Percentiles rank a stretch among this genome's conserved stretches.
Conservation (phyloP, 2,329 filamentous ascomycete genomes). For the Cercospora janseana region DNA sequence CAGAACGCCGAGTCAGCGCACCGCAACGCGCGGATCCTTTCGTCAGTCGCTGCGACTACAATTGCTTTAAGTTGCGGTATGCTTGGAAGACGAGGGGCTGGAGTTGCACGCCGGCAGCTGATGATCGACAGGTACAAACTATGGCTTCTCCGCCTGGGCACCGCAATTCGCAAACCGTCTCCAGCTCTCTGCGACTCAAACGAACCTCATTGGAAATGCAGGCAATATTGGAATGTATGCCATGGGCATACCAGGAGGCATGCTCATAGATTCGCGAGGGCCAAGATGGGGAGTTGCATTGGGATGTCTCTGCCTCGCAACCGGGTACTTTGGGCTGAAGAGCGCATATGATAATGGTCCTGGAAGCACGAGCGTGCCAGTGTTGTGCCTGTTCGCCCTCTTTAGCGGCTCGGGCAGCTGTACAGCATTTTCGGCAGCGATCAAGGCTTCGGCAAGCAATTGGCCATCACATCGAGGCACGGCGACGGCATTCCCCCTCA, state of each 20-base stretch:
- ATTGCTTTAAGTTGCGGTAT: conserved; percentile 86
- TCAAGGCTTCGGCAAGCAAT: conserved; percentile 84
- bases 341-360: conserved; percentile 69
- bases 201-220: conserved; percentile 77
- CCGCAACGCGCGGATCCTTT: conserved; percentile 68
- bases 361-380: conserved; percentile 54
- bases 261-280: conserved; percentile 79
- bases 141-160: conserved; percentile 97
- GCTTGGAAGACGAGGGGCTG: conserved; percentile 59
- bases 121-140: conserved; percentile 70
- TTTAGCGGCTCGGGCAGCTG: conserved; percentile 86
- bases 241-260: conserved; percentile 81
- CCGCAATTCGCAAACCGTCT: conserved; percentile 89
- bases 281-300: conserved; percentile 74
- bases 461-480: conserved; percentile 90
- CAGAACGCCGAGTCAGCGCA: conserved; percentile 47
- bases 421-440: conserved; percentile 80
- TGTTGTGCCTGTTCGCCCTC: conserved; percentile 79
- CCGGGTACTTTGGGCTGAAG: conserved; percentile 85
- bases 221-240: conserved; percentile 94
- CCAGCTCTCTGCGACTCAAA: conserved; percentile 84
- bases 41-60: conserved; percentile 78
- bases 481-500: conserved; percentile 87
- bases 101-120: conserved; percentile 53
- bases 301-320: conserved; percentile 68